Percentiles rank a stretch among this genome's conserved stretches.
Conservation (phyloP, 768 basidiomycete species). For the Suillus spraguei region DNA sequence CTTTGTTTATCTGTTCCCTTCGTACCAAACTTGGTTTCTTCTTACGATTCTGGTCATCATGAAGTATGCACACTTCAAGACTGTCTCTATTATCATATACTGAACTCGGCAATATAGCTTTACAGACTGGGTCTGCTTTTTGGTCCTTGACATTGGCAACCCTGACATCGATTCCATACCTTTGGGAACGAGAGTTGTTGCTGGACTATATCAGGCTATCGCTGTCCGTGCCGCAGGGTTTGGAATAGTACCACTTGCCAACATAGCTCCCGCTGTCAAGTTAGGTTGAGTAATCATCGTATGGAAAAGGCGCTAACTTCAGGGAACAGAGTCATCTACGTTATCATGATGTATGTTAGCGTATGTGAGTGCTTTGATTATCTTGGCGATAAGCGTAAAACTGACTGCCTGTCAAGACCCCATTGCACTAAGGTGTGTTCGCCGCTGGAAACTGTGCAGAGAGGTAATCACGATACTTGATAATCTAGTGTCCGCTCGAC, state of each 20-base stretch:
- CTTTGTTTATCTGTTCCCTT: constrained; percentile 88
- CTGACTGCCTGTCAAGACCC: constrained; percentile 51
- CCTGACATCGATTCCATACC: constrained; percentile 69
- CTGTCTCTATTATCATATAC: background rate
- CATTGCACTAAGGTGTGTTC: constrained; percentile 72
- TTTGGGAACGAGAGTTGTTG: constrained; percentile 65
- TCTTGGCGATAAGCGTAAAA: background rate
- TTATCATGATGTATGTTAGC: constrained; percentile 93
- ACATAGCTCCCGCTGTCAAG: constrained; percentile 91
- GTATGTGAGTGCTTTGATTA: constrained; percentile 56
- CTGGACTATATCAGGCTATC: constrained; percentile 77
- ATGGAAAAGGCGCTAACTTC: constrained; percentile 7
- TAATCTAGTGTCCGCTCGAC: constrained; percentile 78
- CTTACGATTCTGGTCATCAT: constrained; percentile 65
- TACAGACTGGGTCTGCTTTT: constrained; percentile 89
- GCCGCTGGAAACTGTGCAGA: background rate
- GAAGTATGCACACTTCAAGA: constrained; percentile 52
- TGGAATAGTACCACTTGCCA: constrained; percentile 65
- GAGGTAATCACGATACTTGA: constrained; percentile 8
- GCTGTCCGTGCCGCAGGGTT: constrained; percentile 91
- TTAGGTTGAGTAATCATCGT: constrained; percentile 38
- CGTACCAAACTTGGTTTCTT: constrained; percentile 94
- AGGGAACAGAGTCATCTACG: constrained; percentile 69
- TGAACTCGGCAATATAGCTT: constrained; percentile 40
- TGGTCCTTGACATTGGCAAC: constrained; percentile 87